Evolutionary conservation across 305 asterid species (phyloP), one percentile per base, ranked within the genome.

Genomic region (Fraxinus greggii): DNA sequence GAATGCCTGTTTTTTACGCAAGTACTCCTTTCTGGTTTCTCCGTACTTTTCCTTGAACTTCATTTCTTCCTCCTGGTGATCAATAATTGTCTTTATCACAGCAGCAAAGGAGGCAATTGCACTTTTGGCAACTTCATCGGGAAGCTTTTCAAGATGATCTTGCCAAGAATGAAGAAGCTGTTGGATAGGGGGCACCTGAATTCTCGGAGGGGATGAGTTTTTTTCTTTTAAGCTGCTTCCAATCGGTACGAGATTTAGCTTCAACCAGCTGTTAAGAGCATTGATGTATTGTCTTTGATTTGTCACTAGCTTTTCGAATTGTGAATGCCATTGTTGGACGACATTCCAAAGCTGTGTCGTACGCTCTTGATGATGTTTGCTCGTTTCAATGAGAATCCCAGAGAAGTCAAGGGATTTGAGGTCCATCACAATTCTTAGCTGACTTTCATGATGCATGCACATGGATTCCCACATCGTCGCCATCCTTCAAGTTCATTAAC

Each of bases 51-150:
- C 99, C 90, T 93, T 95, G 80, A 92, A 85, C 88, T 91, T 94
- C 97, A 94, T 91, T 89, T 95, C 99, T 56, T 94, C 97, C 45
- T 90, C 95, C 76, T 96, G 99, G 72, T 96, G 97, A 70, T 87
- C 36, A 75, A 91, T 79, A 72, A 96, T 94, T 61, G 98, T 86
- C 86, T 92, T 90, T 76, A 96, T 92, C 83, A 94, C 98, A 0
- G 97, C 98, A 4, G 92, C 91, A 36, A 96, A 96, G 24, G 99
- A 93, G 3, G 81, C 72, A 21, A 93, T 96, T 7, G 98, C 95
- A 26, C 90, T 84, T 80, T 89, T 96, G 10, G 98, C 95, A 38
- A 93, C 89, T 80, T 94, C 99, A 15, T 94, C 98, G 0, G 99
- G 99, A 77, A 96, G 97, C 92, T 94, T 96, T 91, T 91, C 97